These are phyloP conservation scores for Sclerotinia trifoliorum DNA, from an alignment of 2,329 filamentous ascomycete species.

Conservation along the genomic window DNA sequence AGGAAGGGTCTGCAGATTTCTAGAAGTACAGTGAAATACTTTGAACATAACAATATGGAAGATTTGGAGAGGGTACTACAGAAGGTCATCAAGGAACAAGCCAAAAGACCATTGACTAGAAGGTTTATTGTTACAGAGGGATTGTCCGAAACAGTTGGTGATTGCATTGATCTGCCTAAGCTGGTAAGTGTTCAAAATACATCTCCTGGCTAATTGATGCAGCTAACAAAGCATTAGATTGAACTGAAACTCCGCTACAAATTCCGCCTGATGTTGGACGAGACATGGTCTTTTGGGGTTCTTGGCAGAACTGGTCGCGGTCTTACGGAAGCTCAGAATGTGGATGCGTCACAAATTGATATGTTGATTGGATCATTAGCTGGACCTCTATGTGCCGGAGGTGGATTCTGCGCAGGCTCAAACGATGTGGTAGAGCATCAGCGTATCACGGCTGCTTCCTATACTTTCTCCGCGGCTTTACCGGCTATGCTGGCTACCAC, in stretches of 20 bases:
- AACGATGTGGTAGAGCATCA: conserved; percentile 95
- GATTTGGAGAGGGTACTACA: conserved; percentile 84
- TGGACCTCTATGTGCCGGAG: conserved; percentile 85
- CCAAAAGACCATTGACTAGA: conserved; percentile 77
- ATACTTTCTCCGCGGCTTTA: conserved; percentile 93
- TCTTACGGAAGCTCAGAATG: conserved; percentile 93
- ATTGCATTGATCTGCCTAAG: conserved; percentile 79
- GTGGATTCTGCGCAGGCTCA: conserved; percentile 91
- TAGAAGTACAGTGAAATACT: conserved; percentile 88
- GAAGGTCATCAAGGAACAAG: conserved; percentile 84
- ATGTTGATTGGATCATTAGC: conserved; percentile 95
- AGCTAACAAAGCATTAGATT: conserved; percentile 51
- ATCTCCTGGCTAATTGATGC: neutral
- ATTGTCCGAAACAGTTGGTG: conserved; percentile 86
- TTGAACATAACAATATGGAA: conserved; percentile 92
- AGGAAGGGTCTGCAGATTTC: conserved; percentile 93
- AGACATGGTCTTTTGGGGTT: conserved; percentile 96
- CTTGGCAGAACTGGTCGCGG: conserved; percentile 88
- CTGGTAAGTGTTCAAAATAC: conserved; percentile 56
- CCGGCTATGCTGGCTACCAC: conserved; percentile 95
- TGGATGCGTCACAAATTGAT: conserved; percentile 88
- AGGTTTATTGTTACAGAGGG: conserved; percentile 96
- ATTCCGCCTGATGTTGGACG: conserved; percentile 94
- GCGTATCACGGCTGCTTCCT: conserved; percentile 85
- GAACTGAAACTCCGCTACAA: conserved; percentile 96